phyloP scores from a whole-genome alignment of 441 rosid species.

The Jatropha multifida region DNA sequence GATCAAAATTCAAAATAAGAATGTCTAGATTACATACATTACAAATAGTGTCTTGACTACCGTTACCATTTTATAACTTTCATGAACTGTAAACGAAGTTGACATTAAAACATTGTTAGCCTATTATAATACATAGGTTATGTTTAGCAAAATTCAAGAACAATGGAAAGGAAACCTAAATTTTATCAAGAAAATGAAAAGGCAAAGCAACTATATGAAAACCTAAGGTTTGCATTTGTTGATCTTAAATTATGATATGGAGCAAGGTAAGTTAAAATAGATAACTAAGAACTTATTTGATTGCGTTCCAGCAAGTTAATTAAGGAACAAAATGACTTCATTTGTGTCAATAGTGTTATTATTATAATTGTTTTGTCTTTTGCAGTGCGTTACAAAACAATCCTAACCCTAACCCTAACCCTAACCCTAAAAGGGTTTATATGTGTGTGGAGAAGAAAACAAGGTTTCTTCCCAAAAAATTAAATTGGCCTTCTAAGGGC shows the following conservation, averaged over 20 bases:
- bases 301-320: too few species aligned
- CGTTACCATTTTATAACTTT: slow-evolving; percentile 20
- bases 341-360: too few species aligned
- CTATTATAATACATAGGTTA: neutral
- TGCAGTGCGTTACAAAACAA: slow-evolving; percentile 11
- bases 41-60: slow-evolving; percentile 10
- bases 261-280: too few species aligned
- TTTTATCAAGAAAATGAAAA: neutral
- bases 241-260: too few species aligned
- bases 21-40: too few species aligned
- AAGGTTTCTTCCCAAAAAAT: slow-evolving; percentile 26
- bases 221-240: too few species aligned
- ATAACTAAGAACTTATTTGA: too few species aligned
- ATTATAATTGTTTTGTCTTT: neutral
- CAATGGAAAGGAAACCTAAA: neutral
- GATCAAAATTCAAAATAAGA: too few species aligned
- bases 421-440: slow-evolving; percentile 23
- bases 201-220: too few species aligned
- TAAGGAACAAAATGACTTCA: too few species aligned
- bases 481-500: slow-evolving; percentile 25
- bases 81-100: slow-evolving; percentile 25
- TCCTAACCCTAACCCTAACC: slow-evolving; percentile 28
- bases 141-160: slow-evolving; percentile 14
- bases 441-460: slow-evolving; percentile 25
- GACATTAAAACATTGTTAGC: slow-evolving; percentile 18